phyloP scores from a whole-genome alignment of 495 filamentous ascomycete species.

The Aspergillus ostianus region DNA sequence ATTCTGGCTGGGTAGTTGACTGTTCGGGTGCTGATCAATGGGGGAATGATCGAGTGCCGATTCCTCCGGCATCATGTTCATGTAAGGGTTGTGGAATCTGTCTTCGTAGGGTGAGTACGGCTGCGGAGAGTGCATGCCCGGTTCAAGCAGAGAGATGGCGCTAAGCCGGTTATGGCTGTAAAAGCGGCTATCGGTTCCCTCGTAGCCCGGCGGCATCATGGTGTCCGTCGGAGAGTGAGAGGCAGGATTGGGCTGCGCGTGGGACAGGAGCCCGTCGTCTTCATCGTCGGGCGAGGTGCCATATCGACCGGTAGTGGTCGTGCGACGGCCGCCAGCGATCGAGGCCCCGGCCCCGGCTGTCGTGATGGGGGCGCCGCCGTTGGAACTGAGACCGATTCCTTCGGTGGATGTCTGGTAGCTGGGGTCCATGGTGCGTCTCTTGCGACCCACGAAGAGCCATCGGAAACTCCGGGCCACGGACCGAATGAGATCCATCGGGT shows the following conservation, averaged over 20 bases:
- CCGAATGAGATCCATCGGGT: constrained; percentile 81
- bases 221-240: constrained; percentile 9
- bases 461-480: constrained; percentile 71
- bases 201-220: constrained; percentile 17
- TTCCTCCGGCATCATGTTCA: constrained; percentile 4
- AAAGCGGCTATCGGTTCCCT: constrained; percentile 22
- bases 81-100: constrained; percentile 21
- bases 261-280: constrained; percentile 38
- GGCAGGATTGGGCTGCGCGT: constrained; percentile 42
- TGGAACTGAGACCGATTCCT: constrained; percentile 32
- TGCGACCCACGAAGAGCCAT: constrained; percentile 77
- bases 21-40: constrained; percentile 12
- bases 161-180: constrained; percentile 21
- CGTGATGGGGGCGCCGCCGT: constrained; percentile 27
- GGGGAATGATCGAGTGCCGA: constrained; percentile 6
- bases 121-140: constrained; percentile 9
- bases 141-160: constrained; percentile 15
- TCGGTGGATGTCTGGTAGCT: constrained; percentile 45
- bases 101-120: constrained; percentile 32
- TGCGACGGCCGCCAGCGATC: constrained; percentile 14
- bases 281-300: constrained; percentile 37
- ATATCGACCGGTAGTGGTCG: constrained; percentile 1
- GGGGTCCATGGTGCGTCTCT: constrained; percentile 49
- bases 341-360: constrained; percentile 8
- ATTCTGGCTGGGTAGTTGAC: constrained; percentile 4